Evolutionary conservation across 1,284 basidiomycete genomes (phyloP), one percentile per base, ranked within the genome.

Genomic region (Puccinia triticina): DNA sequence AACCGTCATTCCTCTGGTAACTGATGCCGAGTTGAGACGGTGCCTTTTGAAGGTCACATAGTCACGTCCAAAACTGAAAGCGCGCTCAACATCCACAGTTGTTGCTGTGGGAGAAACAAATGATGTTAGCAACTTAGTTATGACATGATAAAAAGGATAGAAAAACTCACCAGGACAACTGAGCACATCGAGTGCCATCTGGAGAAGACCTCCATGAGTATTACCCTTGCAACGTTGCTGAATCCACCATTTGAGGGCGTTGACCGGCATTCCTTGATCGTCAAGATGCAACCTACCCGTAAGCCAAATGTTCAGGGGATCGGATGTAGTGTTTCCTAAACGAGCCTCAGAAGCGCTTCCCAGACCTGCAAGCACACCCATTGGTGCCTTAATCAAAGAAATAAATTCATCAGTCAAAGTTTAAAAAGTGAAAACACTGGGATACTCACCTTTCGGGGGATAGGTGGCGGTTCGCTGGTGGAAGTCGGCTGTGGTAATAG

Each of bases 391-490:
- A 59, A 59, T 55, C 53, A 8, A 55, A 21, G 23, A 55, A 55
- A 21, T 8, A 55, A 21, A 55, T 55, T n/a, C n/a, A n/a, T n/a
- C n/a, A n/a, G n/a, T n/a, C n/a, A n/a, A n/a, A n/a, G n/a, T n/a
- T n/a, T n/a, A n/a, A n/a, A n/a, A n/a, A n/a, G n/a, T n/a, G n/a
- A 55, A 55, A 12, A 5, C 57, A 59, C 26, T 59, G 57, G 57
- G n/a, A 59, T 23, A 43, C 34, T 67, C 34, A 67, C 64, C 32
- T 67, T 43, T 67, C n/a, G n/a, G n/a, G n/a, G 64, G 40, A 67
- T 23, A 23, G 34, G 64, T 37, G 16, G 8, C 3, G 64, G 64
- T 12, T 23, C 34, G 34, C 10, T 37, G 32, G 14, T 40, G 37
- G 4, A 40, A 67, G 32, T 67, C 29, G 32, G 21, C 2, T 40